Base-by-base conservation (phyloP, 2,329 filamentous ascomycete genomes). In the Sclerotinia glacialis region DNA sequence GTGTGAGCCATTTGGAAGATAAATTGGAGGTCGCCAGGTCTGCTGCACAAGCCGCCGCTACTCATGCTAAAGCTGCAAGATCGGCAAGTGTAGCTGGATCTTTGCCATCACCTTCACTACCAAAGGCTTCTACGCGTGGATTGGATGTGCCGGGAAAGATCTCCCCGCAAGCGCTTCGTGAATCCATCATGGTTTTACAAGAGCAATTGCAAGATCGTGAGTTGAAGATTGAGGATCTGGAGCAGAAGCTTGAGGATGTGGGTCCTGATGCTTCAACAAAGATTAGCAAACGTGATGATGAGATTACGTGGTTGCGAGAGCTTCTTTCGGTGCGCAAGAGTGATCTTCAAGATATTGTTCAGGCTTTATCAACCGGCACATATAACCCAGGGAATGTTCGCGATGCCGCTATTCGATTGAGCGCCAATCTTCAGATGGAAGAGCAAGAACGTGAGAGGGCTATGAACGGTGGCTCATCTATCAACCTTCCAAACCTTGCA, bases 341-440 rank as follows among this genome's bases (percentile, higher is more conserved):
- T 63, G 96, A 99, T 77, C 83, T 99, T 5, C 90, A 94, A 72
- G 95, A 99, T 76, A 92, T 99, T 68, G 94, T 98, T 76, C 84
- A 84, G 61, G 88, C 90, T 7, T 83, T 98, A 37, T 89, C 89
- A 3, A 83, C 88, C 69, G 89, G 93, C 5, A 81, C 83, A 34
- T 95, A 91, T 76, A 89, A 98, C 77, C 86, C 87, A 67, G 87
- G 92, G 69, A 84, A 86, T 7, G 90, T 97, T 70, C 91, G 91
- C 73, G 93, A 98, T 76, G 93, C 93, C 7, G 91, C 92, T 46
- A 98, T 98, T 72, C 89, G 95, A 64, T 88, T 99, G 68, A 92
- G 92, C 76, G 92, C 95, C 18, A 97, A 97, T 74, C 83, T 99
- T 46, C 92, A 98, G 77, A 99, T 99, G 95, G 94, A 99, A 78